Conservation (phyloP, 495 filamentous ascomycete genomes). For the Podospora fimiseda region DNA sequence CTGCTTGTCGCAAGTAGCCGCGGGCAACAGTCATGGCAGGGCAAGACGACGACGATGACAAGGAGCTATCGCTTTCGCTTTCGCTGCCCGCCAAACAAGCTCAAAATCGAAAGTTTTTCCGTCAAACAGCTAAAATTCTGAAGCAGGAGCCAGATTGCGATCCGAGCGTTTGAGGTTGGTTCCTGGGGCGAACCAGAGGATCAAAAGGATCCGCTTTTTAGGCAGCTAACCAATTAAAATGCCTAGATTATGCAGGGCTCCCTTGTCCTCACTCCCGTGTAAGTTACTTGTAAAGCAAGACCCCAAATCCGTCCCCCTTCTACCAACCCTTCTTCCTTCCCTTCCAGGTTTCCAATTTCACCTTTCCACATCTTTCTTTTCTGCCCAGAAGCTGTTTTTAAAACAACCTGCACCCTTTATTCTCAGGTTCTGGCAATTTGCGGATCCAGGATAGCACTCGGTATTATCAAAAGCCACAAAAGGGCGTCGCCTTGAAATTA, state of each 20-base stretch:
- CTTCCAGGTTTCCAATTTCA: neutral
- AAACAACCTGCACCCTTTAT: no score
- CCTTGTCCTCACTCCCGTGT: neutral
- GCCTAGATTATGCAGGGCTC: no score
- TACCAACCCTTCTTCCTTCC: neutral
- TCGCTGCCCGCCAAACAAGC: neutral
- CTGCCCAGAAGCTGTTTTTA: no score
- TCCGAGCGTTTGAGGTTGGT: constrained; percentile 13
- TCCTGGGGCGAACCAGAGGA: neutral
- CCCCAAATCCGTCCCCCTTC: neutral
- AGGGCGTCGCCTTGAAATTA: no score
- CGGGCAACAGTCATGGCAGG: constrained; percentile 14
- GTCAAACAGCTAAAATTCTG: constrained; percentile 3
- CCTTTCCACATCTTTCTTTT: no score
- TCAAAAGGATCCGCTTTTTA: neutral
- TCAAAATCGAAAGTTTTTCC: constrained; percentile 21
- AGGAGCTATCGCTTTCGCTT: no score
- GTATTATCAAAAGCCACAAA: no score
- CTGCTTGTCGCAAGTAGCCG: constrained; percentile 3
- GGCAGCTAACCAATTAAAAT: neutral
- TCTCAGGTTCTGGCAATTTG: no score
- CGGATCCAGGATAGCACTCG: no score
- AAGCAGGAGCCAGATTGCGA: constrained; percentile 9
- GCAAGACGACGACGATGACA: constrained; percentile 6
- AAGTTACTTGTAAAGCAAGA: neutral